Conservation (phyloP, 371 early-diverging fungal genomes). For the Mortierella polycephala region DNA sequence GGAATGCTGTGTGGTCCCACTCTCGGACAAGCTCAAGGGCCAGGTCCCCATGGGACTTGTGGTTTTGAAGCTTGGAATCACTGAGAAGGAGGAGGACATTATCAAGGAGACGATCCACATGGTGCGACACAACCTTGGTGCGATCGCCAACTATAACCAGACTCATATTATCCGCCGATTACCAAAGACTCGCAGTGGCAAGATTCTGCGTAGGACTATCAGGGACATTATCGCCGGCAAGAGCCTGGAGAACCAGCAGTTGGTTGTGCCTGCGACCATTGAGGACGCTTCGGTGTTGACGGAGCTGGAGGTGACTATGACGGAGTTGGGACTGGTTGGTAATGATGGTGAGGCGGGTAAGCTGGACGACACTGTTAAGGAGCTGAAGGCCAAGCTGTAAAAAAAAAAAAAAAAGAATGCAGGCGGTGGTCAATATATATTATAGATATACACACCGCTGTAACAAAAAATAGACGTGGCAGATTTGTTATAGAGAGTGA, state of each 20-base stretch:
- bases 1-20: conserved; percentile 81
- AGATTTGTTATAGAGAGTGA: no score
- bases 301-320: conserved; percentile 63
- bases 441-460: no score
- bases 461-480: no score
- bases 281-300: conserved; percentile 76
- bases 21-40: conserved; percentile 75
- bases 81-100: conserved; percentile 45
- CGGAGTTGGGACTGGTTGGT: conserved; percentile 45
- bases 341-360: conserved; percentile 53
- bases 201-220: conserved; percentile 87
- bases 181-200: conserved; percentile 95
- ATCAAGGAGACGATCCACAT: conserved; percentile 60
- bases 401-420: background rate
- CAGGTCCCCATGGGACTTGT: conserved; percentile 73
- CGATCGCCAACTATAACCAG: conserved; percentile 80
- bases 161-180: conserved; percentile 76
- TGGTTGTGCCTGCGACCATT: conserved; percentile 81
- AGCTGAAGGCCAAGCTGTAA: conserved; percentile 31
- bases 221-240: conserved; percentile 78
- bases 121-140: conserved; percentile 74
- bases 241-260: conserved; percentile 54
- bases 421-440: no score
- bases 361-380: conserved; percentile 41
- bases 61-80: conserved; percentile 60